A percentile compares a stretch with the other conserved stretches of the same genome.
These are phyloP conservation scores for Vachellia collinsii DNA, from an alignment of 306 rosid genomes.

Conservation along the genomic window DNA sequence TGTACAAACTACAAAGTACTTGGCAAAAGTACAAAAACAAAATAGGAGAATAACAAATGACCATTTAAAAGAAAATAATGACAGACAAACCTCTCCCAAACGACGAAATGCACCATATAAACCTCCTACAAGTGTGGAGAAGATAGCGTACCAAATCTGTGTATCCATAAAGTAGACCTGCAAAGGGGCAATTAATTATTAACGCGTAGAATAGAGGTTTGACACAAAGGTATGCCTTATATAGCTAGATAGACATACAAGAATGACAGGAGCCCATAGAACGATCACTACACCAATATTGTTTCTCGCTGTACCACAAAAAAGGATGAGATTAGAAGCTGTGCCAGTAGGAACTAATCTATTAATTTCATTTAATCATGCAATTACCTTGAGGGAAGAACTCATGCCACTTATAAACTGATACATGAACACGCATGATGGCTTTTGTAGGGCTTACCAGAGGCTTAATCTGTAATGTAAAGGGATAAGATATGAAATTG, in stretches of 20 bases:
- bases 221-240: constrained; percentile 28
- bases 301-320: constrained; percentile 67
- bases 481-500: constrained; percentile 1
- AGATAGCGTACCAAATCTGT: constrained; percentile 99
- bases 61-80: not conserved
- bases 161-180: constrained; percentile 99
- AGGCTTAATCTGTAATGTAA: constrained; percentile 78
- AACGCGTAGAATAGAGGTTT: constrained; percentile 25
- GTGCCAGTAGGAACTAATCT: constrained; percentile 26
- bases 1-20: not conserved
- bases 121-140: constrained; percentile 89
- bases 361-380: constrained; percentile 26
- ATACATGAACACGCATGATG: constrained; percentile 62
- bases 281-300: constrained; percentile 91
- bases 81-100: constrained; percentile 91
- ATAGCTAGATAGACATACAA: constrained; percentile 60
- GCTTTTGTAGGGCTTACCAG: constrained; percentile 84
- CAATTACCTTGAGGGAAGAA: constrained; percentile 89
- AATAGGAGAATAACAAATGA: constrained; percentile 14
- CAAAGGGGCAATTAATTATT: constrained; percentile 27
- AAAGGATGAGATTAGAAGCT: constrained; percentile 39
- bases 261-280: constrained; percentile 89
- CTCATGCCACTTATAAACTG: constrained; percentile 77
- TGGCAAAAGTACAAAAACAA: not conserved
- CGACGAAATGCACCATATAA: constrained; percentile 95